Conservation (phyloP, 257 asterid genomes). For the Verbena officinalis region DNA sequence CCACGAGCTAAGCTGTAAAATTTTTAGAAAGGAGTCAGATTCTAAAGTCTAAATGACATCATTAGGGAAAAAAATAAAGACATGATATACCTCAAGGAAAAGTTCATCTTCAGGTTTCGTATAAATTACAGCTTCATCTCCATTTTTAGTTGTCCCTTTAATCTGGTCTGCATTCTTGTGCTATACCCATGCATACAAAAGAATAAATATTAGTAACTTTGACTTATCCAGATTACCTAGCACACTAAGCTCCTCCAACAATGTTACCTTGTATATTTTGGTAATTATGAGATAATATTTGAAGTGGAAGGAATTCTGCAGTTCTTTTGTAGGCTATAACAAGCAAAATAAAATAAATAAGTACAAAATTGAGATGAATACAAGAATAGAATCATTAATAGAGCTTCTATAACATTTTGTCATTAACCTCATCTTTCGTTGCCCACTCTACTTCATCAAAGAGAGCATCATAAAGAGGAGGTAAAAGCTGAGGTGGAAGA, state of each 20-base stretch:
- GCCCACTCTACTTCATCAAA: constrained; percentile 97
- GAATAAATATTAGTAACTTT: constrained; percentile 8
- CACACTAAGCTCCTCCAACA: constrained; percentile 6
- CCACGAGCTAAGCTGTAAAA: constrained; percentile 89
- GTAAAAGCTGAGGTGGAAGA: constrained; percentile 95
- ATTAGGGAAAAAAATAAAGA: constrained; percentile 4
- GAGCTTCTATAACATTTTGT: constrained; percentile 26
- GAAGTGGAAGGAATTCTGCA: constrained; percentile 67
- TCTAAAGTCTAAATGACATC: constrained; percentile 11
- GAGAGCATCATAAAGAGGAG: constrained; percentile 84
- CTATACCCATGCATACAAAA: constrained; percentile 38
- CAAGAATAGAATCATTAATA: constrained; percentile 1
- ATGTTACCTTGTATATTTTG: constrained; percentile 80
- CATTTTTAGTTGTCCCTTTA: constrained; percentile 36
- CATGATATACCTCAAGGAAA: constrained; percentile 58
- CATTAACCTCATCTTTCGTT: constrained; percentile 87
- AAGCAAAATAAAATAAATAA: constrained; percentile 29
- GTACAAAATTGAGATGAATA: constrained; percentile 13
- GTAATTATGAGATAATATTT: constrained; percentile 69
- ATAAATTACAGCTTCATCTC: constrained; percentile 60
- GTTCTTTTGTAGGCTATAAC: constrained; percentile 77
- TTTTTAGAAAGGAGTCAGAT: constrained; percentile 28
- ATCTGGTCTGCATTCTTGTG: constrained; percentile 55
- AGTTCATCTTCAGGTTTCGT: constrained; percentile 80
- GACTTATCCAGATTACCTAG: background rate